These are phyloP conservation scores for Globisporangium cystogenes DNA, from an alignment of 352 stramenopile species.

Conservation along the genomic window DNA sequence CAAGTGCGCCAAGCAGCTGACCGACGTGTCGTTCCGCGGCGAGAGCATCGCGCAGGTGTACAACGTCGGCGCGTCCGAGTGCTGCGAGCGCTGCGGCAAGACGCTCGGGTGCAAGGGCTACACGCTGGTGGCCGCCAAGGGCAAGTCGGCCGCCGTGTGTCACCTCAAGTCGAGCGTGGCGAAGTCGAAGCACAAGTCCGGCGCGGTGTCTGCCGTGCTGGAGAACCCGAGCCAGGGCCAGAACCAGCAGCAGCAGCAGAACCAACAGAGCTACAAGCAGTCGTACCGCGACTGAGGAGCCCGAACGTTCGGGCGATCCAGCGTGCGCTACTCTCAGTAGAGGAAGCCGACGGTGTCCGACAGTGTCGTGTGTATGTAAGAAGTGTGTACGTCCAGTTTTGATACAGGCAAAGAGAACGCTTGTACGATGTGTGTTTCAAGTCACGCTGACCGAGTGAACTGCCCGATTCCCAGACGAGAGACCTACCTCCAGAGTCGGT, in stretches of 20 bases:
- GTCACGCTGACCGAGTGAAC: too few relatives aligned
- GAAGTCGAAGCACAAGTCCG: conserved; percentile 5
- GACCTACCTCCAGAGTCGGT: too few relatives aligned
- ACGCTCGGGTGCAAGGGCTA: conserved; percentile 13
- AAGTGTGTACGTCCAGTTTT: too few relatives aligned
- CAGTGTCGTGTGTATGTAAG: too few relatives aligned
- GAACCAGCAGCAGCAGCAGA: conserved; percentile 7
- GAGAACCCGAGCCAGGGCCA: conserved; percentile 1
- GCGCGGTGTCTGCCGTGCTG: conserved; percentile 1
- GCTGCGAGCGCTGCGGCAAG: conserved; percentile 9
- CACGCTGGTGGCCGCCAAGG: conserved; percentile 9
- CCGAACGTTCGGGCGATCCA: too few relatives aligned
- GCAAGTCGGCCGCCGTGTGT: conserved; percentile 6
- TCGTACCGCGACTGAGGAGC: not conserved
- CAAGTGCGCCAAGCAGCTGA: conserved; percentile 4
- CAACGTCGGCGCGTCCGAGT: conserved; percentile 6
- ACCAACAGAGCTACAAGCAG: conserved; percentile 4
- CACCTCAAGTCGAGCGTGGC: conserved; percentile 10
- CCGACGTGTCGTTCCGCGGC: conserved; percentile 5
- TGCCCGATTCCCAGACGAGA: too few relatives aligned
- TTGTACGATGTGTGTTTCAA: too few relatives aligned
- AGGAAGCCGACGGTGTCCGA: too few relatives aligned
- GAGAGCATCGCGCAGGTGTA: conserved; percentile 4
- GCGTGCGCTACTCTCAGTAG: too few relatives aligned
- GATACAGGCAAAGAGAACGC: too few relatives aligned